Evolutionary conservation across 768 basidiomycete species (phyloP), one percentile per base, ranked within the genome.

Genomic region (Omphalotus guepiniiformis): DNA sequence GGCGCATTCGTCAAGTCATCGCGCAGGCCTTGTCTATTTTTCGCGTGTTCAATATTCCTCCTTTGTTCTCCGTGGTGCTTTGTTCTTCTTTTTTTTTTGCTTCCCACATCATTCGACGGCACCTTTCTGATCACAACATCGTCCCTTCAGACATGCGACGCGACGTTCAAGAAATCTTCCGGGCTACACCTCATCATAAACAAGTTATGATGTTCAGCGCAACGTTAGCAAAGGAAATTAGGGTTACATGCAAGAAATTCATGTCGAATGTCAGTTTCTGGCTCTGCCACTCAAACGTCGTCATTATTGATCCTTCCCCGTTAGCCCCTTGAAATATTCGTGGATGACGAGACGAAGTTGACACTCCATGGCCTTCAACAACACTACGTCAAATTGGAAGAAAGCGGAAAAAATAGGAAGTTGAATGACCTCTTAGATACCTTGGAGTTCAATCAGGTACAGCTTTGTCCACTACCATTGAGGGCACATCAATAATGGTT

Each of bases 131-230:
- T 82, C 63, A 65, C 79, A 74, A 77, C 78, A 75, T 71, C 78
- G 73, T 73, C 75, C 74, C 23, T 77, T 70, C 82, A 99, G 96
- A 98, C 85, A 99, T 99, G 96, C 95, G 96, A 74, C 92, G 96
- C 63, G 96, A 99, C 66, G 95, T 99, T 55, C 96, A 99, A 83
- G 96, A 99, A 74, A 98, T 99, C 61, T 99, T 98, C 82, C 87
- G 95, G 60, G 81, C 92, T 15, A 98, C 96, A 16, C 96, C 96
- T 42, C 95, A 96, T 69, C 93, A 96, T 80, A 99, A 99, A 76
- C 95, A 99, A 78, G 96, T 99, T 57, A 99, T 99, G 96, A 99
- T 99, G 96, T 99, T 99, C 78, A 95, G 93, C 59, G 96, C 96
- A 32, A 99, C 96, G 1, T 72, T 99, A 51, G 83, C 92, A 48